These are phyloP conservation scores for Metschnikowia vanudenii DNA, from an alignment of 805 yeast species.

Conservation along the genomic window DNA sequence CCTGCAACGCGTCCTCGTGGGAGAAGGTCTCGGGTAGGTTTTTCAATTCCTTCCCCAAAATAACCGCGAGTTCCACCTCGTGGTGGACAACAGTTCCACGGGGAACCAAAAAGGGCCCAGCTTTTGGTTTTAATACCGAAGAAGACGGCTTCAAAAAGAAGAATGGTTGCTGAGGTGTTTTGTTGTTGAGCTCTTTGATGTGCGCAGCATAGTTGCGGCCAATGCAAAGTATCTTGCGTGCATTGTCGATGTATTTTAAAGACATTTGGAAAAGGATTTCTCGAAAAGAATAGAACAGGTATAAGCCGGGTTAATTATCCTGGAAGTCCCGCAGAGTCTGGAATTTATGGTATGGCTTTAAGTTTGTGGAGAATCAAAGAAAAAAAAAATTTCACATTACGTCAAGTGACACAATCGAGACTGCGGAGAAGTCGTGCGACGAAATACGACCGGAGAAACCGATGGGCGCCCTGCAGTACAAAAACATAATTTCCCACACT, in stretches of 20 bases:
- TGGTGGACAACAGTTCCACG: conserved; percentile 79
- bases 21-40: conserved; percentile 61
- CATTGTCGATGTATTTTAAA: conserved; percentile 52
- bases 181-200: conserved; percentile 82
- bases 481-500: too few relatives aligned
- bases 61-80: conserved; percentile 87
- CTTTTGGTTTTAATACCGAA: conserved; percentile 54
- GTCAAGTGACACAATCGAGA: conserved; percentile 2
- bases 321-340: not conserved
- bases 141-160: conserved; percentile 90
- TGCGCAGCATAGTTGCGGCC: conserved; percentile 99
- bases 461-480: not conserved
- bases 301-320: not conserved
- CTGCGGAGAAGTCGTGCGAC: conserved; percentile 10
- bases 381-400: not conserved
- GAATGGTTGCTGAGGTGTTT: conserved; percentile 81
- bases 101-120: conserved; percentile 83
- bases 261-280: too few relatives aligned
- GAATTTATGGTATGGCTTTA: not conserved
- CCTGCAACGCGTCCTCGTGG: conserved; percentile 65
- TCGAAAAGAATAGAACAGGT: too few relatives aligned
- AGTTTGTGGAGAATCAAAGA: not conserved
- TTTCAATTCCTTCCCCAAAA: conserved; percentile 62
- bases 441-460: not conserved
- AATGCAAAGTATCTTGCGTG: conserved; percentile 84